Percentiles rank a stretch among this genome's conserved stretches.
Evolutionary conservation across 805 yeast species (phyloP).

Genomic region (Diddensiella santjacobensis): DNA sequence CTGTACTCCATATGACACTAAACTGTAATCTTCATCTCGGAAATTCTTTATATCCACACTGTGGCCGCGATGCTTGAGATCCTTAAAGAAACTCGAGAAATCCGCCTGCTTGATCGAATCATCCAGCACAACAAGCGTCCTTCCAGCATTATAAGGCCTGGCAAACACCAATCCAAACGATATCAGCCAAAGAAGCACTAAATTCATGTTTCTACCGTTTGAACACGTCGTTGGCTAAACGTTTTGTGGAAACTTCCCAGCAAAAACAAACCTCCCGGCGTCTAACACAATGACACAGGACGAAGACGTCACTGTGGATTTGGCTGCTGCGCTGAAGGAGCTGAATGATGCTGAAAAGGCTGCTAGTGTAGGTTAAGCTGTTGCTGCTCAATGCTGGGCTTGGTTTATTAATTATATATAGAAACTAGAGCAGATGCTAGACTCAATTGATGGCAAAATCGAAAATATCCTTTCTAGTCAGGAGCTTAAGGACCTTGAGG

Average conservation of each 20-base stretch:
- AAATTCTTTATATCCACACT: constrained; percentile 33
- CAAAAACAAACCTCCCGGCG: not conserved
- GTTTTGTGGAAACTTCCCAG: not conserved
- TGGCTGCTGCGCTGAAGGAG: constrained; percentile 57
- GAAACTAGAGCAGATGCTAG: constrained; percentile 61
- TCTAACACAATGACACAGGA: not conserved
- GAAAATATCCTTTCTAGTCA: constrained; percentile 43
- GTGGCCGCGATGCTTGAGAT: constrained; percentile 35
- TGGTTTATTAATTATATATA: too few species aligned
- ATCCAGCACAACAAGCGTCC: constrained; percentile 33
- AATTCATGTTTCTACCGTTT: not conserved
- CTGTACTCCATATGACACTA: constrained; percentile 43
- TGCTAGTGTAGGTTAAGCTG: constrained; percentile 40
- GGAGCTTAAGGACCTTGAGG: constrained; percentile 34
- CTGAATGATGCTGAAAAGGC: constrained; percentile 67
- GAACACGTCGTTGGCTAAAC: not conserved
- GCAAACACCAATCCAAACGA: constrained; percentile 2
- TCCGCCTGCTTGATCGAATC: constrained; percentile 19
- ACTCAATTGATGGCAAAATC: constrained; percentile 59
- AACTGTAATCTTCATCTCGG: constrained; percentile 30
- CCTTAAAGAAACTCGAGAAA: constrained; percentile 18
- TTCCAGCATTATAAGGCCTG: constrained; percentile 20
- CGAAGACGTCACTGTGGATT: constrained; percentile 28
- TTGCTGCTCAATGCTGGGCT: too few species aligned
- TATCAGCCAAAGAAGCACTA: constrained; percentile 1